Conservation (phyloP, 1,139 yeast genomes). For the Suhomyces kunorum region DNA sequence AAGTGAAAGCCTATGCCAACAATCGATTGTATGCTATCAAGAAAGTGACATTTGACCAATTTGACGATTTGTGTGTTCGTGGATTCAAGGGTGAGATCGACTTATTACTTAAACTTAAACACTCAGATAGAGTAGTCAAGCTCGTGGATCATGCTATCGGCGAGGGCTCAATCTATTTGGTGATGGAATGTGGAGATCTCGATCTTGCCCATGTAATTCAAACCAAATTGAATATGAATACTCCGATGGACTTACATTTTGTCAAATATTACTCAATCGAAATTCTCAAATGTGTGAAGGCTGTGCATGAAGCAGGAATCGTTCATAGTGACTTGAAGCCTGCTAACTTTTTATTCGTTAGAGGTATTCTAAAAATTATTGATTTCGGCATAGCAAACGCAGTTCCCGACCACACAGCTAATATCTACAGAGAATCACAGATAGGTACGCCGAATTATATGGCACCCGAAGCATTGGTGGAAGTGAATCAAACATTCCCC, state of each 20-base stretch:
- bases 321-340: constrained; percentile 97
- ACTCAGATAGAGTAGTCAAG: constrained; percentile 74
- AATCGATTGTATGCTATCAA: constrained; percentile 76
- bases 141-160: constrained; percentile 73
- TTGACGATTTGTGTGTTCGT: constrained; percentile 68
- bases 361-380: constrained; percentile 81
- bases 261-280: constrained; percentile 82
- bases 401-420: constrained; percentile 89
- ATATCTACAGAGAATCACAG: constrained; percentile 85
- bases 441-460: constrained; percentile 96
- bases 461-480: constrained; percentile 95
- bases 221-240: constrained; percentile 46
- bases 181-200: constrained; percentile 95
- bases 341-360: constrained; percentile 87
- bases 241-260: constrained; percentile 70
- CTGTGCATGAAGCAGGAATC: constrained; percentile 84
- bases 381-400: constrained; percentile 97
- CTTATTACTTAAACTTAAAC: constrained; percentile 59
- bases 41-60: constrained; percentile 77
- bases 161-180: constrained; percentile 63
- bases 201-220: constrained; percentile 84
- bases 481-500: constrained; percentile 45
- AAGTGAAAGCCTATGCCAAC: constrained; percentile 58
- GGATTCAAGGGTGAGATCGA: constrained; percentile 93
- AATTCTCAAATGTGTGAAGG: constrained; percentile 77